Evolutionary conservation across 345 rosid species (phyloP).

Genomic region (Camelina hispida): DNA sequence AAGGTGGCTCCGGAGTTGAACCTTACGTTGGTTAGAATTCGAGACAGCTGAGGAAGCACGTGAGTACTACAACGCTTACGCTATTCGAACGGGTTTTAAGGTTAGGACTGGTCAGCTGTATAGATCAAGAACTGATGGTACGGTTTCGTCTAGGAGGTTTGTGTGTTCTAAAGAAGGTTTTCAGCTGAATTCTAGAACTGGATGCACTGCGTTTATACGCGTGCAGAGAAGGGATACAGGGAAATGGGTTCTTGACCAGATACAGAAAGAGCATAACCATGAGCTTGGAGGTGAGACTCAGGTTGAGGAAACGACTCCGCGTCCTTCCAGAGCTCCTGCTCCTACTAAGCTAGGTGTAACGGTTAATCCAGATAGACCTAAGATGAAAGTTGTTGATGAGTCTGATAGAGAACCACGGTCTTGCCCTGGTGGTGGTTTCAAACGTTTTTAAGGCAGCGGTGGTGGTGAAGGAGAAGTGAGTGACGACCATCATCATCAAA

Average conservation of each 20-base stretch:
- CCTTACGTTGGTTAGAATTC: constrained; percentile 79
- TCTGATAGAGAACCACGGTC: constrained; percentile 47
- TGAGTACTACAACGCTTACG: constrained; percentile 68
- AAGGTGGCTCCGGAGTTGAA: constrained; percentile 53
- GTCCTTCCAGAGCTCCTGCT: constrained; percentile 51
- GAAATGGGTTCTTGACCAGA: constrained; percentile 89
- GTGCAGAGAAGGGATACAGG: constrained; percentile 80
- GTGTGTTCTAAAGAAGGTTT: constrained; percentile 92
- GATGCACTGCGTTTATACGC: constrained; percentile 87
- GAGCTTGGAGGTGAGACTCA: constrained; percentile 55
- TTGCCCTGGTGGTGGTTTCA: constrained; percentile 50
- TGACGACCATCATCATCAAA: constrained; percentile 25
- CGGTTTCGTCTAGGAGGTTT: constrained; percentile 79
- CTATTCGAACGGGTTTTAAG: constrained; percentile 63
- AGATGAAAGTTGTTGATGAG: constrained; percentile 55
- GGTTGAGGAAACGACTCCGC: constrained; percentile 44
- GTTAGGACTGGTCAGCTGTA: constrained; percentile 83
- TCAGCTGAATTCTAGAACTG: constrained; percentile 83
- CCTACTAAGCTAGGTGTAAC: constrained; percentile 49
- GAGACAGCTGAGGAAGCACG: constrained; percentile 84
- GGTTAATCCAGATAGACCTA: constrained; percentile 52
- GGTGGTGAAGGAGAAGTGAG: constrained; percentile 46
- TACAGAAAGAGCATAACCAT: constrained; percentile 88
- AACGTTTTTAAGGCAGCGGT: constrained; percentile 56
- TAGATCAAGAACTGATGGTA: constrained; percentile 85